Evolutionary conservation across 345 rosid genomes (phyloP), one percentile per base, ranked within the genome.

Genomic region (Noccaea caerulescens): DNA sequence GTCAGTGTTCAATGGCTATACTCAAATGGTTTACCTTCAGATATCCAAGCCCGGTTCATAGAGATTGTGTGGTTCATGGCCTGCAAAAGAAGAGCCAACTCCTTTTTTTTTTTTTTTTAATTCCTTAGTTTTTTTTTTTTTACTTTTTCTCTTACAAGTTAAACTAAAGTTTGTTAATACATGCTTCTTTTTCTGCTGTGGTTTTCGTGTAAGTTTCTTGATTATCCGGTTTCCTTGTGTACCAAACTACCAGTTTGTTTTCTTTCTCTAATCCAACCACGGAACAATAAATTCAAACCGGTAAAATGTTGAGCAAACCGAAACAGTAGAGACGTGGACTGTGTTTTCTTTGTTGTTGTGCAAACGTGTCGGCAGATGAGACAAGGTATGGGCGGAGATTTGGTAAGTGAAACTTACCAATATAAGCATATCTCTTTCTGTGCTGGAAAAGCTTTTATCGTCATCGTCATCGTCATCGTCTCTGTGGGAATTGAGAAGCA

Each of bases 21-120:
- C 99, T 23, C 99, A 94, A 82, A 94, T 94, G 99, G 98, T 88
- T 18, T 91, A 94, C 78, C 64, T 91, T 76, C 77, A 91, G 81
- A 81, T 89, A 77, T 91, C 98, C 3, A 63, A 85, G 71, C 83
- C 82, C 44, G 76, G 85, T 58, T 84, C 86, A 12, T 82, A 74
- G 73, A 58, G 76, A 72, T 23, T 23, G 54, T 66, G 58, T 9
- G 56, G 37, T 54, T 5, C 51, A 57, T 42, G 72, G 4, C 51
- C 62, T 42, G 70, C 68, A 76, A 59, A 68, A 66, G 57, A 72
- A 33, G 54, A 63, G 51, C 25, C 27, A n/a, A 10, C 9, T 47
- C 20, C 34, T 46, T 13, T 74, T 33, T 78, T 27, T 27, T 53
- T 53, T 9, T 62, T 78, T 27, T 27, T 27, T 1, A 27, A 42